phyloP scores from a whole-genome alignment of 2,329 filamentous ascomycete species.

The Paecilomyces niveus region DNA sequence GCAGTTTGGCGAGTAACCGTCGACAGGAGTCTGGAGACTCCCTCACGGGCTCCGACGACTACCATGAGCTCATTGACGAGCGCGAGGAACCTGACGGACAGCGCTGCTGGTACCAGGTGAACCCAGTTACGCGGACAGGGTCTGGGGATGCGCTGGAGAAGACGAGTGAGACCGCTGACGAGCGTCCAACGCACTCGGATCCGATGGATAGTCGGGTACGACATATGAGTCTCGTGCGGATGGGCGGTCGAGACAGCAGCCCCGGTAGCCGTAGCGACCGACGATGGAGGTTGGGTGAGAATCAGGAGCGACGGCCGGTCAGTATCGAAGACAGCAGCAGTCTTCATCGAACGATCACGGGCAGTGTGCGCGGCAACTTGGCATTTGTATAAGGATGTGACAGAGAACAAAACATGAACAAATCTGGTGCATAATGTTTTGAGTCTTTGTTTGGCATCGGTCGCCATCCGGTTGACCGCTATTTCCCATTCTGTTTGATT shows the following conservation, averaged over 20 bases:
- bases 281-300: slow-evolving; percentile 11
- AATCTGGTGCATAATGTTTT: neutral
- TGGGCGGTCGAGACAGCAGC: slow-evolving; percentile 12
- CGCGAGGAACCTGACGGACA: slow-evolving; percentile 9
- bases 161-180: neutral
- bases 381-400: slow-evolving; percentile 19
- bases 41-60: slow-evolving; percentile 10
- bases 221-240: slow-evolving; percentile 15
- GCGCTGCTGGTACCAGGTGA: slow-evolving; percentile 16
- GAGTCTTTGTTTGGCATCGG: neutral
- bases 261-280: slow-evolving; percentile 6
- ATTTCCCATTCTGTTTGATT: neutral
- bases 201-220: slow-evolving; percentile 8
- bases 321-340: slow-evolving; percentile 11
- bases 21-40: slow-evolving; percentile 15
- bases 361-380: slow-evolving; percentile 20
- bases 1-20: slow-evolving; percentile 20
- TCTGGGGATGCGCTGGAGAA: slow-evolving; percentile 2
- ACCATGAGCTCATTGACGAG: slow-evolving; percentile 15
- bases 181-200: slow-evolving; percentile 3
- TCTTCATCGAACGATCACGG: slow-evolving; percentile 12
- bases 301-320: slow-evolving; percentile 8
- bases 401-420: neutral
- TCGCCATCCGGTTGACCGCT: neutral
- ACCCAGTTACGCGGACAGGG: slow-evolving; percentile 5